Evolutionary conservation across 1,284 basidiomycete genomes (phyloP).

Genomic region (Melampsora occidentalis): DNA sequence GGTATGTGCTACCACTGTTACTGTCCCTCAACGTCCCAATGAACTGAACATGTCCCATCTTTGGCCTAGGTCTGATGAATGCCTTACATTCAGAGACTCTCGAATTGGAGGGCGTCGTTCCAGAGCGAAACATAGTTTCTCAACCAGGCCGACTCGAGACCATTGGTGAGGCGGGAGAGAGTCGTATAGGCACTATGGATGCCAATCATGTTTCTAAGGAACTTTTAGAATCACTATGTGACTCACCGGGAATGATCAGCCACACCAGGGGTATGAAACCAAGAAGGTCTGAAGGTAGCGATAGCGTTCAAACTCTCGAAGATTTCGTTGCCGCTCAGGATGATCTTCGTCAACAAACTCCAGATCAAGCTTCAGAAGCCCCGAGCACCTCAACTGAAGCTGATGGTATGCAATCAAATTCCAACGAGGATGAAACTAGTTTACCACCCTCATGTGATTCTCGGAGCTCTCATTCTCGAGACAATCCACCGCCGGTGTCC

Average conservation of each 20-base stretch:
- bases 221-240: constrained; percentile 6
- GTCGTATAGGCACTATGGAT: constrained; percentile 49
- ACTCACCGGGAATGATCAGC: constrained; percentile 10
- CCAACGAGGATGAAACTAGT: not conserved
- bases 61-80: not conserved
- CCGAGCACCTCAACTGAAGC: constrained; percentile 2
- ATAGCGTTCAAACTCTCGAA: constrained; percentile 40
- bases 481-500: not conserved
- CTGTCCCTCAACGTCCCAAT: not conserved
- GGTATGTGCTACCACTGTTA: not conserved
- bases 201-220: constrained; percentile 18
- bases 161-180: constrained; percentile 52
- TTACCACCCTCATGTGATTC: not conserved
- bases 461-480: not conserved
- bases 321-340: constrained; percentile 29
- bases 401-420: not conserved
- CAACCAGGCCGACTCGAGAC: constrained; percentile 47
- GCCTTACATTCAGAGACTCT: not conserved
- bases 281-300: constrained; percentile 37
- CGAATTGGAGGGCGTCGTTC: not conserved
- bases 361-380: not conserved
- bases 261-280: constrained; percentile 35
- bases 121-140: not conserved
- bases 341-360: constrained; percentile 11
- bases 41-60: not conserved